phyloP scores from a whole-genome alignment of 345 rosid genomes.

The Rhodomyrtus tomentosa region DNA sequence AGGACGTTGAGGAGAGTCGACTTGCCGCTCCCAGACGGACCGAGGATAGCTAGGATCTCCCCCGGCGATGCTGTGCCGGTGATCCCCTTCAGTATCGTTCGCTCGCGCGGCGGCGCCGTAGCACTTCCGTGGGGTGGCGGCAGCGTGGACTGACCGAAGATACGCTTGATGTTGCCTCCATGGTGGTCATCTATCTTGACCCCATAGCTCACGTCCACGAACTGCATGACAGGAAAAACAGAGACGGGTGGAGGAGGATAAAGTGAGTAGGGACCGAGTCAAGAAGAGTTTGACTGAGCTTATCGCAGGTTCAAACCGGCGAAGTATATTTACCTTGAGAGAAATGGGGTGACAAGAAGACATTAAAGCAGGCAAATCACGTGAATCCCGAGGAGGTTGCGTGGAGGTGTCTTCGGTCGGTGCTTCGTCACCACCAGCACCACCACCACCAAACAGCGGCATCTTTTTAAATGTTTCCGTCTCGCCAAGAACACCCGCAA shows the following conservation, averaged over 20 bases:
- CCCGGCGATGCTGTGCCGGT: conserved; percentile 82
- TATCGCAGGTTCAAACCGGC: background rate
- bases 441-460: background rate
- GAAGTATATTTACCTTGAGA: conserved; percentile 42
- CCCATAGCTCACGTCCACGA: conserved; percentile 55
- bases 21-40: conserved; percentile 97
- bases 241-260: background rate
- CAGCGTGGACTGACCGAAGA: conserved; percentile 11
- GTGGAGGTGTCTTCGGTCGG: background rate
- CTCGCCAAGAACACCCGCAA: background rate
- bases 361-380: conserved; percentile 34
- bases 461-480: background rate
- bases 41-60: conserved; percentile 79
- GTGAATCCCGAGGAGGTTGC: conserved; percentile 24
- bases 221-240: conserved; percentile 29
- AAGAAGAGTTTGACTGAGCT: background rate
- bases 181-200: conserved; percentile 28
- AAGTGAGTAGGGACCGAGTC: background rate
- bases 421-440: background rate
- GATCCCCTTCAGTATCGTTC: conserved; percentile 48
- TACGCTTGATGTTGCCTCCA: conserved; percentile 14
- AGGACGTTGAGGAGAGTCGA: conserved; percentile 75
- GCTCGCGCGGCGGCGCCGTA: conserved; percentile 22
- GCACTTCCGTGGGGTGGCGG: conserved; percentile 10
- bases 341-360: conserved; percentile 63